phyloP scores from a whole-genome alignment of 1,139 yeast species.

The Kurtzmaniella quercitrusa region DNA sequence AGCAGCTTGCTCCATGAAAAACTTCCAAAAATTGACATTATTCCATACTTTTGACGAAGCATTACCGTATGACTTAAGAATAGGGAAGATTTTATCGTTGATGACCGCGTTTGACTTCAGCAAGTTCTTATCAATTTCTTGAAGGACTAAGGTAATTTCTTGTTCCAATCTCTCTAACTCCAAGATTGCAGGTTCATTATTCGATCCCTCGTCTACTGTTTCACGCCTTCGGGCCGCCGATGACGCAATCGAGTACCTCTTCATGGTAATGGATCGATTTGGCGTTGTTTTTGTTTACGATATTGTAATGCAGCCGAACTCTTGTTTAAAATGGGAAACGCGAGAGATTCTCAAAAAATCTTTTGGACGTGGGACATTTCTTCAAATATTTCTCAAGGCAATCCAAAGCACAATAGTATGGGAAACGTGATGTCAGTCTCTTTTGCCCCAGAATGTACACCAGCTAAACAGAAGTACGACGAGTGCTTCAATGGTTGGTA shows the following conservation, averaged over 20 bases:
- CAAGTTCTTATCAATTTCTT: slow-evolving; percentile 73
- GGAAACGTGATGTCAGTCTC: slow-evolving; percentile 87
- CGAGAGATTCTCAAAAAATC: background rate
- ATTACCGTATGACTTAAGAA: slow-evolving; percentile 53
- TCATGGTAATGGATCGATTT: slow-evolving; percentile 18
- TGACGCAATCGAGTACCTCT: slow-evolving; percentile 39
- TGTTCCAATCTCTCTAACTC: slow-evolving; percentile 77
- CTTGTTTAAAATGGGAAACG: background rate
- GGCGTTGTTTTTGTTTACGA: slow-evolving; percentile 2
- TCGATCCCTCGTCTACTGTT: slow-evolving; percentile 10
- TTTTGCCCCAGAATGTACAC: slow-evolving; percentile 96
- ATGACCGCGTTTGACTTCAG: slow-evolving; percentile 61
- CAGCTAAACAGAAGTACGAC: slow-evolving; percentile 78
- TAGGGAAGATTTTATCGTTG: slow-evolving; percentile 59
- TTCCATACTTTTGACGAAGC: slow-evolving; percentile 56
- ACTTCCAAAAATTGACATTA: slow-evolving; percentile 68
- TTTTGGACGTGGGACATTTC: no score
- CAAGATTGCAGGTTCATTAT: slow-evolving; percentile 29
- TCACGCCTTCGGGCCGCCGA: slow-evolving; percentile 37
- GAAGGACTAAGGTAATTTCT: slow-evolving; percentile 73
- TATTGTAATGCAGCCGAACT: background rate
- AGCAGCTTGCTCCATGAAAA: slow-evolving; percentile 71
- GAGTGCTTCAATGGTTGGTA: slow-evolving; percentile 95
- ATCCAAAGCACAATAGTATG: slow-evolving; percentile 32
- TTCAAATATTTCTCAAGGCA: background rate